Evolutionary conservation across 305 asterid species (phyloP), one percentile per base, ranked within the genome.

Genomic region (Solanum chacoense): DNA sequence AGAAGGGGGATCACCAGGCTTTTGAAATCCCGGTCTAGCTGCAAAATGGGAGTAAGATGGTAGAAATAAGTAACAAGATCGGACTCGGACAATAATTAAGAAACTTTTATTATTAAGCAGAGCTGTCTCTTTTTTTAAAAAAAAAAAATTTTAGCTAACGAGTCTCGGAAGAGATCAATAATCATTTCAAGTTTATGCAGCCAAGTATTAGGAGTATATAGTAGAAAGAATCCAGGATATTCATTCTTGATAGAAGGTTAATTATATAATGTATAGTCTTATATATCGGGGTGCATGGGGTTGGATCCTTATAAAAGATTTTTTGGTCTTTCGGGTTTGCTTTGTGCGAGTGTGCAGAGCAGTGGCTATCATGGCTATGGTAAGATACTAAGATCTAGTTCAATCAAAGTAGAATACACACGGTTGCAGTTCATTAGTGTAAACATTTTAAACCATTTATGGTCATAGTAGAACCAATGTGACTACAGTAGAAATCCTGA

Each of bases 11-110:
- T 92, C 93, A 34, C 87, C 90, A 26, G 92, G 94, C 91, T 90
- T 92, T 89, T 94, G 94, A 92, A 95, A 95, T 89, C 98, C 99
- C 88, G 98, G 99, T 91, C 93, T 94, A 90, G 99, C 99, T 97
- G 98, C 96, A 94, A 88, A 84, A 45, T 45, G 34, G 86, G 34
- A 16, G 76, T 55, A 69, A 26, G 35, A 85, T 24, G 81, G 50
- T 55, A 31, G 37, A 85, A 73, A 31, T 75, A 87, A 40, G 89
- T 40, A 50, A 31, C 29, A 67, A 85, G 88, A 85, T 67, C 13
- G 8, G 22, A 71, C 78, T 71, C 7, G 1, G 40, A 81, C 38
- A 45, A 28, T 81, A 9, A 10, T 18, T 16, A 28, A 81, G 86
- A 18, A 50, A 45, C 86, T 29, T 71, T 1, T 36, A 77, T n/a